A percentile compares a stretch with the other conserved stretches of the same genome.
These are phyloP conservation scores for Leptographium flavum DNA, from an alignment of 2,329 filamentous ascomycete species.

Conservation along the genomic window DNA sequence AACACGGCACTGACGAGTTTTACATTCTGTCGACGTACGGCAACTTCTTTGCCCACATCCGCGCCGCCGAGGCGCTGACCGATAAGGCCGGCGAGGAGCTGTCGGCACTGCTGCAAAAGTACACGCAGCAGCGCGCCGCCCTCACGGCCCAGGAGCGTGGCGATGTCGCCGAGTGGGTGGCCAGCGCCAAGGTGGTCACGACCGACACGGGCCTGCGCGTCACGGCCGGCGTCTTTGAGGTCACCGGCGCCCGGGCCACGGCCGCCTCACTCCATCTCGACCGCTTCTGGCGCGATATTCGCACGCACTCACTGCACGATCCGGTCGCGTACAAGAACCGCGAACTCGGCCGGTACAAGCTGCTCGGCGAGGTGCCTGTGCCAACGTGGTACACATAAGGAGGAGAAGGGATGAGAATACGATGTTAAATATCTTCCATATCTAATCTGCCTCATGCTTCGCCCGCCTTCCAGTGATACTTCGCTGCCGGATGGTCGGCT, in stretches of 20 bases:
- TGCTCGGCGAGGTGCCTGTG: conserved; percentile 41
- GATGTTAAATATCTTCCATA: too few species aligned
- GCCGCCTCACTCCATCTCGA: conserved; percentile 44
- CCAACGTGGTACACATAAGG: conserved; percentile 50
- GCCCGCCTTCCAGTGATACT: conserved; percentile 26
- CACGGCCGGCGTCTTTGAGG: conserved; percentile 48
- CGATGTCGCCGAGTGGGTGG: conserved; percentile 47
- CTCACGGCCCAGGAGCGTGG: conserved; percentile 39
- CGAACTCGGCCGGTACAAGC: conserved; percentile 42
- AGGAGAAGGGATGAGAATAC: too few species aligned
- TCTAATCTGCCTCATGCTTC: too few species aligned
- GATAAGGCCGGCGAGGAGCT: conserved; percentile 39
- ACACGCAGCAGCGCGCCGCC: conserved; percentile 23
- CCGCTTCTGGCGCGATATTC: conserved; percentile 51
- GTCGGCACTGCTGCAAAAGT: conserved; percentile 28
- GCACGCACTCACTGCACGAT: conserved; percentile 52
- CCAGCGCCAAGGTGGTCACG: conserved; percentile 46
- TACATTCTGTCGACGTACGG: conserved; percentile 52
- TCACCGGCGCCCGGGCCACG: conserved; percentile 45
- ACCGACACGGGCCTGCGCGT: conserved; percentile 46
- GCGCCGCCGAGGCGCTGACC: conserved; percentile 42
- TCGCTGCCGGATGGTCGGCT: conserved; percentile 23
- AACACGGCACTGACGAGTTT: conserved; percentile 44
- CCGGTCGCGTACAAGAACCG: conserved; percentile 53
- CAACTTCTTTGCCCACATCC: conserved; percentile 46